Evolutionary conservation across 1,284 basidiomycete species (phyloP).

Genomic region (Moesziomyces aphidis): DNA sequence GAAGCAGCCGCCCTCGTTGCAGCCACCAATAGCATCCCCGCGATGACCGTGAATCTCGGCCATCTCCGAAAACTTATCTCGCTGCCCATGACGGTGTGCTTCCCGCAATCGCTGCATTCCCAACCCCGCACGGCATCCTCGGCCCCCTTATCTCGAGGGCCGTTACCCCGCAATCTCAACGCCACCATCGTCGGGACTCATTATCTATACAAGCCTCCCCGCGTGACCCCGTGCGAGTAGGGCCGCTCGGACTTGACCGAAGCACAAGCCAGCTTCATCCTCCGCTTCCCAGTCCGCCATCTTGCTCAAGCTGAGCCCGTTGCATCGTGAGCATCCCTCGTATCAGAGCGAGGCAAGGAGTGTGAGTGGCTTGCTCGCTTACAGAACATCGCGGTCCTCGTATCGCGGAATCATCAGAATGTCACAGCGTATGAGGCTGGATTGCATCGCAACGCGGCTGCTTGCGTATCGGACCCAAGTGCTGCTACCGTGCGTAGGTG

Average conservation of each 20-base stretch:
- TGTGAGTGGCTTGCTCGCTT: no score
- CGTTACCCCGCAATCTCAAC: not conserved
- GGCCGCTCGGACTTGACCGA: not conserved
- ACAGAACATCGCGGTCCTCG: no score
- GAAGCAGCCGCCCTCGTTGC: not conserved
- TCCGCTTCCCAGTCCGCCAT: no score
- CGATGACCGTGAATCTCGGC: slow-evolving; percentile 14
- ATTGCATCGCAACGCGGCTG: no score
- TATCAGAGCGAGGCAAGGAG: no score
- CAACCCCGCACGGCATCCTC: not conserved
- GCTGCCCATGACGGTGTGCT: not conserved
- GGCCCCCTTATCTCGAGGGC: not conserved
- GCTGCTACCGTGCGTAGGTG: no score
- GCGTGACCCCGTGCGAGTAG: not conserved
- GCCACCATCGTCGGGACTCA: not conserved
- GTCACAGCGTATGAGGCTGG: no score
- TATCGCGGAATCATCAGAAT: no score
- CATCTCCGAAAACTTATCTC: slow-evolving; percentile 42
- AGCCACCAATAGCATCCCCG: not conserved
- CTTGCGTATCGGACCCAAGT: no score
- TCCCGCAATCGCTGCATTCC: not conserved
- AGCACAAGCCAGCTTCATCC: not conserved
- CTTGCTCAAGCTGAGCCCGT: no score
- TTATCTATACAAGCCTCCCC: not conserved
- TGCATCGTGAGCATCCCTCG: no score